Evolutionary conservation across 2,329 filamentous ascomycete genomes (phyloP), one percentile per base, ranked within the genome.

Genomic region (Aspergillus texensis): DNA sequence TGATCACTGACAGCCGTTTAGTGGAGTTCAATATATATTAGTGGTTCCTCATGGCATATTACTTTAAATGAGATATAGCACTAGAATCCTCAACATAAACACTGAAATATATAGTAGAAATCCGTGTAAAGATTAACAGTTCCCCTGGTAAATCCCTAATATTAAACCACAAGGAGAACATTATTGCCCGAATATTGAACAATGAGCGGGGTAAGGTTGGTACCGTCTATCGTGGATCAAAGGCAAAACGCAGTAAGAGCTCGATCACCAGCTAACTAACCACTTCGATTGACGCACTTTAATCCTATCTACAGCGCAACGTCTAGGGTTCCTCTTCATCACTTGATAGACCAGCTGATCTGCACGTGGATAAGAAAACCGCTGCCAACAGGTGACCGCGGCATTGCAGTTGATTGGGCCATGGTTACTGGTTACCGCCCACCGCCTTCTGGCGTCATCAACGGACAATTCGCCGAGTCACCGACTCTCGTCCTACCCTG

Each of bases 391-490:
- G 32, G 52, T 55, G 52, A 55, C n/a, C 21, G n/a, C 32, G 78
- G 41, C 24, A 24, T n/a, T 10, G 6, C 19, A 41, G 8, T 41
- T 66, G 55, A 68, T 67, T 68, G 65, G 65, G 9, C 57, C 45
- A 36, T 19, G 26, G 28, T 52, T 32, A 10, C 32, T 19, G 26
- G 28, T 52, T 32, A 10, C 32, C 19, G 30, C 60, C 52, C 56
- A 58, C 61, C 60, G 62, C 60, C 60, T 58, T 61, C 58, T 60
- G 63, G 65, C 65, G 65, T 68, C 67, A 68, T 65, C 63, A 64
- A 60, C 62, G 60, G 60, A 43, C 52, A 16, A 54, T n/a, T 45
- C 32, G 2, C 30, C 21, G 30, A 36, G 32, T 56, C 24, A 32
- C 53, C 34, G 30, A 41, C 39, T 41, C 28, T n/a, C 52, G 45